Evolutionary conservation across 805 yeast genomes (phyloP), one percentile per base, ranked within the genome.

Genomic region (Candida ortonii): DNA sequence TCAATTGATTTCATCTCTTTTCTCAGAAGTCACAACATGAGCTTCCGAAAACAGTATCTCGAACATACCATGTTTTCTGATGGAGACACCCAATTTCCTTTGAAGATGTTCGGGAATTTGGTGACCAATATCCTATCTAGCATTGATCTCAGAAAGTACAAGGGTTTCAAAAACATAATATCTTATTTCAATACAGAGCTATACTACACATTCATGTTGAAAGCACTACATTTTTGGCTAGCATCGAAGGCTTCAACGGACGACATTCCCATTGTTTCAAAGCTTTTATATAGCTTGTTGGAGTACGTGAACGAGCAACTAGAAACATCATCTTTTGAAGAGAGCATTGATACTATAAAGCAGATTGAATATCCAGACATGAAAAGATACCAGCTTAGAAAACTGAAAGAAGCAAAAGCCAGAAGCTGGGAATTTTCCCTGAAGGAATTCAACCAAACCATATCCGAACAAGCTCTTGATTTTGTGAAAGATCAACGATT

Each of bases 401-500:
- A 57, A 8, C 48, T 72, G 27, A 73, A 69, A 43, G 43, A 44
- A 6, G 27, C 44, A 0, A 71, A 71, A 16, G 41, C 53, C 8
- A 37, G 40, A 0, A 50, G 54, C 9, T 80, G 90, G 79, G 53
- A 64, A 1, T 35, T 49, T 0, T 66, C 70, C 25, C 64, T 77
- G 25, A 40, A 46, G 2, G 67, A 62, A 18, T 80, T 85, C 50
- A 71, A 76, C 49, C 55, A 57, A 3, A 57, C 68, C 19, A 63
- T 83, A 37, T 54, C 68, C 8, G 53, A 59, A 10, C 87, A 86
- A 52, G 84, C 81, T 0, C 62, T 70, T 38, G 80, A 78, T 23
- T 84, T 83, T 53, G 87, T 85, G 11, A 73, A 74, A 38, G 88
- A 83, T 53, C 93, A 84, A 61, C 69, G 90, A 48, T 76, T 81